Base-by-base conservation (phyloP, 371 early-diverging fungal species). In the Quaeritorhiza haematococci region DNA sequence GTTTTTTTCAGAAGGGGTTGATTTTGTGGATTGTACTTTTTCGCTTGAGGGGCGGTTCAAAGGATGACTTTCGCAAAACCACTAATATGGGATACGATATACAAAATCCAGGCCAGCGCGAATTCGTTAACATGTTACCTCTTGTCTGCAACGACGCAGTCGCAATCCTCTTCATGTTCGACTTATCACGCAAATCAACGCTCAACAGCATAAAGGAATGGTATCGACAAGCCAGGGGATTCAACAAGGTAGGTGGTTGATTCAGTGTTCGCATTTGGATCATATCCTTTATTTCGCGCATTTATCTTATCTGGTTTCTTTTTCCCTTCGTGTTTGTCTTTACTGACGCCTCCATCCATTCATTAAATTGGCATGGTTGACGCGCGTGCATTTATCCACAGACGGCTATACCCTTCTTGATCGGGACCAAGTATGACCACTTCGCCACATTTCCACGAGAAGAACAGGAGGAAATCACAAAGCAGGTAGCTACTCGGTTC, bases 391-490 rank as follows among this genome's bases (percentile, higher is more conserved):
- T 19, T 59, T 17, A 28, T 44, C 42, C 26, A 32, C 60, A 91
- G 88, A 86, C 88, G 19, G 96, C 96, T 3, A 87, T 94, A 35
- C 94, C 95, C 13, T 88, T 96, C 64, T 70, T 96, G 33, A 86
- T 96, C 27, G 96, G 96, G n/a, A 96, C 96, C 30, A 96, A 96
- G 71, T 96, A 94, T 64, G 96, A 96, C 59, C 85, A 89, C 61
- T 96, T 96, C 72, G 86, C 87, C 1, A 79, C 80, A 33, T 82
- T 87, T 56, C 74, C 91, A 29, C 71, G 75, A 30, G 89, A 89
- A 55, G 92, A 96, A 61, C 92, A 94, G 69, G 88, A 92, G 51
- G 91, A 93, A 34, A 87, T 96, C 41, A 93, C 94, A 23, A 87
- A 85, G 66, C 93, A 93, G 79, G 92, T 84, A 73, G 30, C n/a